Evolutionary conservation across 257 asterid species (phyloP).

Genomic region (Scutellaria minor): DNA sequence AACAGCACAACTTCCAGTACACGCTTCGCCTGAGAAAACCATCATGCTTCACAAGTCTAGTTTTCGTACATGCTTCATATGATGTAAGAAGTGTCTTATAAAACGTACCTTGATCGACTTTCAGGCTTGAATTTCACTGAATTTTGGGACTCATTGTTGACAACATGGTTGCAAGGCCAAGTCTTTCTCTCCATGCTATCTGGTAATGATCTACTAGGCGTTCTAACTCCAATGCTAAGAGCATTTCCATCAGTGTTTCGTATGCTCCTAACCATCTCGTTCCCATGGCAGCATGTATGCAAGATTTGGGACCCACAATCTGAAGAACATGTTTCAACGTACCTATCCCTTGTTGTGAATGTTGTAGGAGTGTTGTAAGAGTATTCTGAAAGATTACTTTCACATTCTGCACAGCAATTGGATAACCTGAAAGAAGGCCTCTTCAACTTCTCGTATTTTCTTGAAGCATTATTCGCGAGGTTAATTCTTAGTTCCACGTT

Average conservation of each 20-base stretch:
- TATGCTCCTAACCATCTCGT: conserved; percentile 31
- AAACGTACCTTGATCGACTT: conserved; percentile 29
- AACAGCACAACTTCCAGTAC: conserved; percentile 33
- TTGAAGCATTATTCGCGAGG: conserved; percentile 6
- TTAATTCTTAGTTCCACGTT: conserved; percentile 73
- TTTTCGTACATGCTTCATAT: background rate
- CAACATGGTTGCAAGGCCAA: background rate
- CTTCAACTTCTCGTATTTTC: background rate
- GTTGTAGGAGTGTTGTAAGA: conserved; percentile 47
- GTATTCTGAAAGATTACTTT: conserved; percentile 51
- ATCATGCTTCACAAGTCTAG: background rate
- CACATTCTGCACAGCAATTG: conserved; percentile 60
- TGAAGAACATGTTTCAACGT: conserved; percentile 58
- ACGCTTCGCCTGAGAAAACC: conserved; percentile 10
- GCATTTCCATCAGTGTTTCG: conserved; percentile 39
- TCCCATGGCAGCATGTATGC: conserved; percentile 59
- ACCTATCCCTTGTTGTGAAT: conserved; percentile 48
- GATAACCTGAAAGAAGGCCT: conserved; percentile 44
- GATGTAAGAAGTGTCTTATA: background rate
- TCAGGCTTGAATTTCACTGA: conserved; percentile 6
- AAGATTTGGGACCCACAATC: conserved; percentile 60
- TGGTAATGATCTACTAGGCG: conserved; percentile 23
- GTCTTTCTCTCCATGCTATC: conserved; percentile 26
- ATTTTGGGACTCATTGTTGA: background rate
- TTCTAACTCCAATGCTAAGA: conserved; percentile 26